These are phyloP conservation scores for Naegleria fowleri DNA, from an alignment of 208 protist genomes.

Conservation along the genomic window DNA sequence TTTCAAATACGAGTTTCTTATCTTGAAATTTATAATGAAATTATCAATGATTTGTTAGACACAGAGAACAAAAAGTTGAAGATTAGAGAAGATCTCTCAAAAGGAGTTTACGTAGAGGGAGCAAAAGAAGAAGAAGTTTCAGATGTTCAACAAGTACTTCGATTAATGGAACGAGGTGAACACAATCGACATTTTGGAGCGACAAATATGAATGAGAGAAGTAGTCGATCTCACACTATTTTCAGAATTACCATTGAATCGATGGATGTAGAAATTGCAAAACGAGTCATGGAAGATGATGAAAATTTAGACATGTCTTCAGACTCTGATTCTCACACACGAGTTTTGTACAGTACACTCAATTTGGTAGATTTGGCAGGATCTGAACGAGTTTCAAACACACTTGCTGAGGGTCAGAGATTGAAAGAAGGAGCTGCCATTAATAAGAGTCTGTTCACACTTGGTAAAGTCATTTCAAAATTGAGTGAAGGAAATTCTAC, in stretches of 20 bases:
- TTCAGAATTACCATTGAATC: slow-evolving; percentile 82
- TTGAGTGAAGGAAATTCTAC: slow-evolving; percentile 37
- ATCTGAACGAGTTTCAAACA: slow-evolving; percentile 83
- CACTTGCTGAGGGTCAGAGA: slow-evolving; percentile 79
- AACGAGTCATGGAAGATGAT: neutral
- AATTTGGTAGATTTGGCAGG: slow-evolving; percentile 96
- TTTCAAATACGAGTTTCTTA: slow-evolving; percentile 27
- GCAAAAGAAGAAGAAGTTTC: slow-evolving; percentile 48
- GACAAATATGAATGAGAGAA: slow-evolving; percentile 90
- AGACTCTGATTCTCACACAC: neutral
- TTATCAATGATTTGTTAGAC: slow-evolving; percentile 32
- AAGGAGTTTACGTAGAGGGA: neutral
- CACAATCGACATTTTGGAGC: slow-evolving; percentile 55
- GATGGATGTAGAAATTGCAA: slow-evolving; percentile 45
- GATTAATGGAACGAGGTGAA: slow-evolving; percentile 55
- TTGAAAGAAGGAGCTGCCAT: slow-evolving; percentile 90
- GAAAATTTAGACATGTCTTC: slow-evolving; percentile 21
- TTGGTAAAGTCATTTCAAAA: slow-evolving; percentile 73
- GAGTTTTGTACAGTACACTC: slow-evolving; percentile 49
- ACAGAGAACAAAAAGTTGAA: neutral
- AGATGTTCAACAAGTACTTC: slow-evolving; percentile 54
- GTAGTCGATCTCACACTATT: slow-evolving; percentile 90
- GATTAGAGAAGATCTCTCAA: slow-evolving; percentile 23
- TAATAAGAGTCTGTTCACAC: slow-evolving; percentile 88
- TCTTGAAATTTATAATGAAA: slow-evolving; percentile 49